phyloP scores from a whole-genome alignment of 495 filamentous ascomycete genomes.

The Cetradonia linearis region DNA sequence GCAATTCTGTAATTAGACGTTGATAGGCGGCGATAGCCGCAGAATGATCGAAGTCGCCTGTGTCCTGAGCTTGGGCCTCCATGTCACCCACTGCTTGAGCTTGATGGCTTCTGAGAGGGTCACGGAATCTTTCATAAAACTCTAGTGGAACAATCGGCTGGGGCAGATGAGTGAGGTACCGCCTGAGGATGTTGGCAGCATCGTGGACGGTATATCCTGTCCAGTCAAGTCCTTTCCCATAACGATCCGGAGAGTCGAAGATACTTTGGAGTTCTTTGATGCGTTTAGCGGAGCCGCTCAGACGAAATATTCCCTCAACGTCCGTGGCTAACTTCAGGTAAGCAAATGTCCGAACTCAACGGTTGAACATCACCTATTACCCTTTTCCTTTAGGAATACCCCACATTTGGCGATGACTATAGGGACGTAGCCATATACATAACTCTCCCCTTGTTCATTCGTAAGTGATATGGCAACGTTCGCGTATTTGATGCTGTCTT shows the following conservation, averaged over 20 bases:
- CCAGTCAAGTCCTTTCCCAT: conserved; percentile 96
- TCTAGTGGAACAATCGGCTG: conserved; percentile 94
- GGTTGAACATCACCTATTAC: conserved; percentile 39
- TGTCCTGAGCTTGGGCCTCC: conserved; percentile 42
- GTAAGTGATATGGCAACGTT: conserved; percentile 97
- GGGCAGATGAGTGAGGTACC: conserved; percentile 86
- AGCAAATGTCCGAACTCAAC: neutral
- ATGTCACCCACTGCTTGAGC: conserved; percentile 57
- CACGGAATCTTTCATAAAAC: conserved; percentile 83
- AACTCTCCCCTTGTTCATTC: conserved; percentile 81
- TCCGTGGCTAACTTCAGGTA: conserved; percentile 62
- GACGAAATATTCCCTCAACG: conserved; percentile 92
- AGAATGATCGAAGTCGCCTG: conserved; percentile 56
- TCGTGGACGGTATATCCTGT: conserved; percentile 97
- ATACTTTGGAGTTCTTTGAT: conserved; percentile 90
- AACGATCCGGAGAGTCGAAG: conserved; percentile 92
- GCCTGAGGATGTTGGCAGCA: conserved; percentile 89
- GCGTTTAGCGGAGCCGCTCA: conserved; percentile 92
- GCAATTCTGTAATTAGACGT: conserved; percentile 80
- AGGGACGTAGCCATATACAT: conserved; percentile 97
- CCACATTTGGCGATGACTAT: conserved; percentile 99
- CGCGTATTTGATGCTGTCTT: conserved; percentile 91
- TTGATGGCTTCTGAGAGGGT: conserved; percentile 70
- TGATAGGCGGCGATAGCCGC: conserved; percentile 78
- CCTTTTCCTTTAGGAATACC: conserved; percentile 97